Percentiles rank a stretch among this genome's conserved stretches.
These are phyloP conservation scores for Ailanthus altissimus DNA, from an alignment of 345 rosid genomes.

Conservation along the genomic window DNA sequence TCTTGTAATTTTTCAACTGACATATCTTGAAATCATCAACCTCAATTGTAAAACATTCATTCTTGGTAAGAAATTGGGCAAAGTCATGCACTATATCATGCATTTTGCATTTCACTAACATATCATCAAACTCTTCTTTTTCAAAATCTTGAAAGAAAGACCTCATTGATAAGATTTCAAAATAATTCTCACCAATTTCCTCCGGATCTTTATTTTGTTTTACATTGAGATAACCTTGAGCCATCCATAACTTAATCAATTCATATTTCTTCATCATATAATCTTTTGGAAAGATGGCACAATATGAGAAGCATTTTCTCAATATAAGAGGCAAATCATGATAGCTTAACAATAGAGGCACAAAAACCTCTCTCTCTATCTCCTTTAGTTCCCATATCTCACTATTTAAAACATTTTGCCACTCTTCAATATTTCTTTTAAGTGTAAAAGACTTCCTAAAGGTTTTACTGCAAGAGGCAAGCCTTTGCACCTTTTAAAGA, in stretches of 20 bases:
- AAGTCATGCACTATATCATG: slow-evolving; percentile 9
- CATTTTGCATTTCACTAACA: neutral
- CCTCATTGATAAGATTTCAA: neutral
- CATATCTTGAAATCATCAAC: neutral
- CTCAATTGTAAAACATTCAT: neutral
- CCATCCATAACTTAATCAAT: slow-evolving; percentile 7
- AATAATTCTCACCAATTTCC: neutral
- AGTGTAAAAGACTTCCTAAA: neutral
- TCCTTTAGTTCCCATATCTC: neutral
- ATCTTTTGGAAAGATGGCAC: slow-evolving; percentile 6
- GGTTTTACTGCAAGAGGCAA: neutral
- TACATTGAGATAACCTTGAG: neutral
- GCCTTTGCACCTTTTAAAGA: neutral
- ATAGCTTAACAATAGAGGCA: slow-evolving; percentile 6
- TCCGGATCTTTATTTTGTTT: neutral
- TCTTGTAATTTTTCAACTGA: neutral
- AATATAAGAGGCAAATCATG: neutral
- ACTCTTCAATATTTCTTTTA: neutral
- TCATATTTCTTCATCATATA: neutral
- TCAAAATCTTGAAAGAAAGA: slow-evolving; percentile 9
- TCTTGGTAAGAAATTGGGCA: slow-evolving; percentile 1
- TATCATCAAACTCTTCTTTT: neutral
- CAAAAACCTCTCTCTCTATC: neutral
- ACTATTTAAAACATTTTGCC: neutral
- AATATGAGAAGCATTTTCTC: neutral